Conservation (phyloP, 2,329 filamentous ascomycete species). For the Sporothrix curviconia region DNA sequence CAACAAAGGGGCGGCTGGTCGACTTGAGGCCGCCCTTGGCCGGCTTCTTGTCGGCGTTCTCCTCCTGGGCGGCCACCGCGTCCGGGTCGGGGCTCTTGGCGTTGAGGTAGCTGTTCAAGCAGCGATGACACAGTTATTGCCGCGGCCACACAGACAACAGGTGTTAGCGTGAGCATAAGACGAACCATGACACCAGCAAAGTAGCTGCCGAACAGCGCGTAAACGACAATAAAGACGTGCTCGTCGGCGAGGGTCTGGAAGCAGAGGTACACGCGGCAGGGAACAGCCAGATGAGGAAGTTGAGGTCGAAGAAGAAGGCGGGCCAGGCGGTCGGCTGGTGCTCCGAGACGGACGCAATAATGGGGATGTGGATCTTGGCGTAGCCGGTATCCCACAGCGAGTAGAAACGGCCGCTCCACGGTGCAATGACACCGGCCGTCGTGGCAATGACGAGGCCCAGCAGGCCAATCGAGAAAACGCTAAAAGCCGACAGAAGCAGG, state of each 20-base stretch:
- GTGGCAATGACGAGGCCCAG: constrained; percentile 74
- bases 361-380: constrained; percentile 98
- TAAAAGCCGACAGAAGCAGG: constrained; percentile 66
- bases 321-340: constrained; percentile 99
- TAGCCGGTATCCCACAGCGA: constrained; percentile 98
- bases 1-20: constrained; percentile 65
- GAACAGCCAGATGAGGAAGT: constrained; percentile 89
- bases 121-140: constrained; percentile 83
- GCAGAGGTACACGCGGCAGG: constrained; percentile 87
- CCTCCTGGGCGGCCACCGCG: constrained; percentile 36
- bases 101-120: constrained; percentile 76
- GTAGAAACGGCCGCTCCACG: constrained; percentile 98
- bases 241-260: constrained; percentile 91
- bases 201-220: constrained; percentile 93
- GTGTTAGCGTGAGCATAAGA: constrained; percentile 94
- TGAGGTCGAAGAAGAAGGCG: constrained; percentile 97
- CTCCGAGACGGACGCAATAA: constrained; percentile 98
- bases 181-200: constrained; percentile 99
- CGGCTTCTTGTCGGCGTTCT: constrained; percentile 48
- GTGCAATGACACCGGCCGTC: constrained; percentile 83
- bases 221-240: constrained; percentile 96
- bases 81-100: constrained; percentile 54
- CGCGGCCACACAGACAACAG: constrained; percentile 89
- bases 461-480: constrained; percentile 69
- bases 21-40: constrained; percentile 56